These are phyloP conservation scores for Ascosphaera aggregata DNA, from an alignment of 2,329 filamentous ascomycete species.

Conservation along the genomic window DNA sequence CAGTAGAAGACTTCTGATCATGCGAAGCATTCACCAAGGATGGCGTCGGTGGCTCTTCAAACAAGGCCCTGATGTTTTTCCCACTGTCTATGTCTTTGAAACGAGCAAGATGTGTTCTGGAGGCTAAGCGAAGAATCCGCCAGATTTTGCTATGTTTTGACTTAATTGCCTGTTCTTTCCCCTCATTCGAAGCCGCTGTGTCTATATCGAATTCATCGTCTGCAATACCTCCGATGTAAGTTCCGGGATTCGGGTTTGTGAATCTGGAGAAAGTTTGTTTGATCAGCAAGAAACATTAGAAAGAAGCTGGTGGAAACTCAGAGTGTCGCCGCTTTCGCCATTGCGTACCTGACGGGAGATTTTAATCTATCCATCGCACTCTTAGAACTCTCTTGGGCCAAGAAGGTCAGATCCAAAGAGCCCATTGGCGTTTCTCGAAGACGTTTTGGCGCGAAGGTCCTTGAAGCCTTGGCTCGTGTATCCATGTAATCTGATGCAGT, in stretches of 20 bases:
- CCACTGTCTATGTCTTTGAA: constrained; percentile 81
- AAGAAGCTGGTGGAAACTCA: not conserved
- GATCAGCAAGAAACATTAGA: not conserved
- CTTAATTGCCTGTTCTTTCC: constrained; percentile 35
- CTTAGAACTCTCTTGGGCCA: constrained; percentile 40
- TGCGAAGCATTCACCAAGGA: too few species aligned
- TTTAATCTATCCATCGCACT: constrained; percentile 47
- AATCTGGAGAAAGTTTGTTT: constrained; percentile 27
- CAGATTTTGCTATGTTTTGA: constrained; percentile 75
- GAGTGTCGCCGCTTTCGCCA: not conserved
- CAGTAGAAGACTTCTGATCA: constrained; percentile 5
- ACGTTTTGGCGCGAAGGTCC: constrained; percentile 46
- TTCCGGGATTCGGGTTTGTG: constrained; percentile 42
- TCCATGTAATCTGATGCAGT: constrained; percentile 43
- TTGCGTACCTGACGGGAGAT: constrained; percentile 27
- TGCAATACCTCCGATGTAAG: constrained; percentile 50
- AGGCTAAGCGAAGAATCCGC: constrained; percentile 64
- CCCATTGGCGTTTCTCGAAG: constrained; percentile 45
- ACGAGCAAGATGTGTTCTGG: constrained; percentile 44
- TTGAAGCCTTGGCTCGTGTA: constrained; percentile 41
- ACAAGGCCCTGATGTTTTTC: constrained; percentile 37
- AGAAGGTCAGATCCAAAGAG: constrained; percentile 53
- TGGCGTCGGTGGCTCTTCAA: constrained; percentile 11
- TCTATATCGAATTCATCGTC: constrained; percentile 70
- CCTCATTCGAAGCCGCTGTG: constrained; percentile 44